These are phyloP conservation scores for Teratosphaeria epicoccoides DNA, from an alignment of 2,329 filamentous ascomycete species.

Conservation along the genomic window DNA sequence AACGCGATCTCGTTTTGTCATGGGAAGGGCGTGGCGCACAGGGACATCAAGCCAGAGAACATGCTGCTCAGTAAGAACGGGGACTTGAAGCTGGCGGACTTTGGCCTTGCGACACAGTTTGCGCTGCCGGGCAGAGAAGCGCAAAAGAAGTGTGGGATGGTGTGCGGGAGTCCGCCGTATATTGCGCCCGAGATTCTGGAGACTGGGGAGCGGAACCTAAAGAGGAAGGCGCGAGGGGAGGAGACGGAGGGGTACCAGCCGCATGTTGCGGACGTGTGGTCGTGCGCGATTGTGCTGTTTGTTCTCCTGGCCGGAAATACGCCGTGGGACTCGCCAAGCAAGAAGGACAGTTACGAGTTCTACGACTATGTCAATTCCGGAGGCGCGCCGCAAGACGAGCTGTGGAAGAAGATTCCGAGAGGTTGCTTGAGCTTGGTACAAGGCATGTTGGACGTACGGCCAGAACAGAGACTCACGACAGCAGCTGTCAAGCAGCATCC, in stretches of 20 bases:
- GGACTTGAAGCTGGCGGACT: conserved; percentile 88
- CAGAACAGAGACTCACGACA: conserved; percentile 67
- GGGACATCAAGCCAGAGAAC: conserved; percentile 70
- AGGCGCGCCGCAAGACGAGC: conserved; percentile 56
- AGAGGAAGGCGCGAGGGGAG: conserved; percentile 33
- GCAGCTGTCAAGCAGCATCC: conserved; percentile 80
- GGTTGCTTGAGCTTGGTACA: conserved; percentile 71
- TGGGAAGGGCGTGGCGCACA: conserved; percentile 86
- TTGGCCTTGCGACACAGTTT: conserved; percentile 90
- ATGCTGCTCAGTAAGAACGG: conserved; percentile 78
- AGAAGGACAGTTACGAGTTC: conserved; percentile 76
- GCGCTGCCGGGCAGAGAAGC: conserved; percentile 53
- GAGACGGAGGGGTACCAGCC: conserved; percentile 56
- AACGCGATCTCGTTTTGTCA: conserved; percentile 91
- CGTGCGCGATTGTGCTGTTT: conserved; percentile 94
- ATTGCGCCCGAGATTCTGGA: conserved; percentile 83
- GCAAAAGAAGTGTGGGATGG: conserved; percentile 68
- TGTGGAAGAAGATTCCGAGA: conserved; percentile 70
- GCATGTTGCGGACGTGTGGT: conserved; percentile 89
- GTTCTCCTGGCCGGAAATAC: conserved; percentile 93
- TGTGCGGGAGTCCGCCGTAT: conserved; percentile 93
- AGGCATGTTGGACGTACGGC: conserved; percentile 83
- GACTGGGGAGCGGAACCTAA: conserved; percentile 36
- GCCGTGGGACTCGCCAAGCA: conserved; percentile 84
- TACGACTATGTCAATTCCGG: conserved; percentile 76